Evolutionary conservation across 106 monocot species (phyloP), one percentile per base, ranked within the genome.

Genomic region (Iris macrosiphon): DNA sequence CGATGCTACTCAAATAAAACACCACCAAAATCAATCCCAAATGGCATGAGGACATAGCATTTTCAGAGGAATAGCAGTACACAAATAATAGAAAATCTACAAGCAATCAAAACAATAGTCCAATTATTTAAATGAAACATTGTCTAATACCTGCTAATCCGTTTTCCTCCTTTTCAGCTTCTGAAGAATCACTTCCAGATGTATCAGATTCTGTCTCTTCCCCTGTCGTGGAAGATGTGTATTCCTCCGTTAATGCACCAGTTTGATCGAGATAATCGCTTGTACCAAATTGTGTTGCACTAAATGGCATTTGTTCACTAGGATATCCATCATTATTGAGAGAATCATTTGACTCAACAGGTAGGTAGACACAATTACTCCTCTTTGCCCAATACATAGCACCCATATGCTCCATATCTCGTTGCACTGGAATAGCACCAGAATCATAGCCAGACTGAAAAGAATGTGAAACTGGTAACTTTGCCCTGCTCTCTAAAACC

Each of bases 401-500:
- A 41, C 62, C 33, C 55, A 57, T 37, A 31, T 52, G 27, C 2
- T 71, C 64, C 22, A 31, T 61, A 60, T 77, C 60, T 31, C 28
- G 61, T 39, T 69, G 38, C 40, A 61, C 26, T 40, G 44, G 3
- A 26, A 49, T 22, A 17, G 24, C 58, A 20, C 28, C 42, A 54
- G 44, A 17, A 62, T 63, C 49, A 56, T 61, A 47, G 49, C 46
- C 55, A 49, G 58, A 29, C 14, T 52, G 67, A 28, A 66, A 45
- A 29, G 72, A 43, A 56, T 68, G 61, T 26, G 66, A 55, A 55
- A 40, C 30, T 30, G 67, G 60, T 38, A 89, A 64, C 41, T 85
- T 75, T 52, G 72, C 67, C 74, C 85, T 95, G 58, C 71, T 90
- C 49, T 86, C 73, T 38, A 96, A 64, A 63, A 89, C 88, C 60